A percentile compares a stretch with the other conserved stretches of the same genome.
These are phyloP conservation scores for Trichoderma sp. DNA, from an alignment of 2,329 filamentous ascomycete species.

Conservation along the genomic window DNA sequence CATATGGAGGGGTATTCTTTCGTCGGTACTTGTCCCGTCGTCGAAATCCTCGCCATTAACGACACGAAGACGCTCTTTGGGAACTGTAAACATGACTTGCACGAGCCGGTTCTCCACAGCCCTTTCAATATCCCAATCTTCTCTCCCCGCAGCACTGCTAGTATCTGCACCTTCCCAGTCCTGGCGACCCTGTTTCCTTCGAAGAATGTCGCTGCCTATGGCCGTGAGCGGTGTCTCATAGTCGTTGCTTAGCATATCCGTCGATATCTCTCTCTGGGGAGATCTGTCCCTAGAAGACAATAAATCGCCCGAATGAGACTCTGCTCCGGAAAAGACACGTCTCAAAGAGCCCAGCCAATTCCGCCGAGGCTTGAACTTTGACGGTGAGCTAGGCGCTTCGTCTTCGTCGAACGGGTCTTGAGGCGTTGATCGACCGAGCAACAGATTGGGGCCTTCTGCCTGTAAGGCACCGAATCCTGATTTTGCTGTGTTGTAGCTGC, in stretches of 20 bases:
- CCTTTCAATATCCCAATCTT: constrained; percentile 78
- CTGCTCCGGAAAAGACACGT: constrained; percentile 60
- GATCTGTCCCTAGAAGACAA: constrained; percentile 38
- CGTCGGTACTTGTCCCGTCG: constrained; percentile 39
- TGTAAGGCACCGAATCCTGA: constrained; percentile 57
- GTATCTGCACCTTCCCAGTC: constrained; percentile 54
- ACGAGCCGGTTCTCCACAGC: constrained; percentile 73
- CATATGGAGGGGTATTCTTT: constrained; percentile 33
- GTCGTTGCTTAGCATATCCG: constrained; percentile 45
- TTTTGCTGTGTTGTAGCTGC: constrained; percentile 58
- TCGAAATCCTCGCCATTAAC: constrained; percentile 73
- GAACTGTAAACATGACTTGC: constrained; percentile 92
- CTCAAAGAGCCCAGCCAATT: constrained; percentile 71
- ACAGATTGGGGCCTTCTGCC: constrained; percentile 55
- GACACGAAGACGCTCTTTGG: constrained; percentile 82
- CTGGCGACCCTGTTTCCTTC: constrained; percentile 58
- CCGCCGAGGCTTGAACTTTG: constrained; percentile 59
- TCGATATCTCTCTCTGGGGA: constrained; percentile 38
- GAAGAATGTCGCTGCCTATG: constrained; percentile 53
- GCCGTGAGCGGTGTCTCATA: constrained; percentile 52
- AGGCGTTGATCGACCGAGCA: constrained; percentile 42
- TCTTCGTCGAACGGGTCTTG: constrained; percentile 40
- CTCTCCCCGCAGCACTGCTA: constrained; percentile 37
- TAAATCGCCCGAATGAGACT: constrained; percentile 38
- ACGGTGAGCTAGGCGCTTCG: constrained; percentile 56